Evolutionary conservation across 768 basidiomycete genomes (phyloP).

Genomic region (Tricholoma hemisulphureum): DNA sequence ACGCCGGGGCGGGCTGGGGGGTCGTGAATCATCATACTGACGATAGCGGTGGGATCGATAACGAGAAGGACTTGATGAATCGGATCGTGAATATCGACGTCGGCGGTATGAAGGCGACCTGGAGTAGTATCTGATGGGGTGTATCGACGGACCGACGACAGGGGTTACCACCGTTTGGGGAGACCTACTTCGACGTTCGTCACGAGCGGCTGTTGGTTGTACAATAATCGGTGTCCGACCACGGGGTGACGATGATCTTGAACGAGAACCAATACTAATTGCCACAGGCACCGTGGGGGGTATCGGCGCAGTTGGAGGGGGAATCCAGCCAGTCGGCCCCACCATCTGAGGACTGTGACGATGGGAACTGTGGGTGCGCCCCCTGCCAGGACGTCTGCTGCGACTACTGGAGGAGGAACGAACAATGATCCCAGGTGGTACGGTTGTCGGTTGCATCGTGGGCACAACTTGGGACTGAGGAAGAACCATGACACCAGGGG

Average conservation of each 20-base stretch:
- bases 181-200: neutral
- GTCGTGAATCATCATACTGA: no score
- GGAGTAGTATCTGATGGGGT: conserved; percentile 4
- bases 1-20: conserved; percentile 3
- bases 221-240: neutral
- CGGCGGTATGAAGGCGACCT: conserved; percentile 17
- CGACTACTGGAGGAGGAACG: neutral
- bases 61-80: no score
- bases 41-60: conserved; percentile 20
- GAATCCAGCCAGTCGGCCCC: neutral
- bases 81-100: conserved; percentile 13
- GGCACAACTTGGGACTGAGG: neutral
- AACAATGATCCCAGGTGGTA: neutral
- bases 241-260: conserved; percentile 11
- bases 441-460: neutral
- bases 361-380: neutral
- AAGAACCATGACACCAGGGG: neutral
- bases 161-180: neutral
- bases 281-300: neutral
- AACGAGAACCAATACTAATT: conserved; percentile 8
- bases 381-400: conserved; percentile 4
- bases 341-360: neutral
- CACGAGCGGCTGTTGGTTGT: neutral
- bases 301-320: neutral
- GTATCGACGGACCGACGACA: neutral